Evolutionary conservation across 768 basidiomycete genomes (phyloP), one percentile per base, ranked within the genome.

Genomic region (Russula earlei): DNA sequence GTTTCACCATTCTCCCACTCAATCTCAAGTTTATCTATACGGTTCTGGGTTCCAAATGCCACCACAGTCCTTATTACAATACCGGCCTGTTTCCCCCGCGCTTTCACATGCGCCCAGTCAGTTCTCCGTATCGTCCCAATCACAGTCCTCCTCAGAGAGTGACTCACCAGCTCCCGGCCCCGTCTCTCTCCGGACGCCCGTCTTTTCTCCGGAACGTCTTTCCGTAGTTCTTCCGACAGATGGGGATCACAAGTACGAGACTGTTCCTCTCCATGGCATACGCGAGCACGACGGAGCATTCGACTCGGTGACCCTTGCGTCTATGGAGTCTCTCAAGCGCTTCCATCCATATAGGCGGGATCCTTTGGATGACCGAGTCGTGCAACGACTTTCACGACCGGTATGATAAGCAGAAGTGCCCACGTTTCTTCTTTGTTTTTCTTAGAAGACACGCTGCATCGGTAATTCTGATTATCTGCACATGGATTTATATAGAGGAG

Each of bases 281-380:
- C 56, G 47, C 9, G 59, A 45, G 20, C 42, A 36, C 34, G 54
- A 49, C 24, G 49, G 44, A 43, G 9, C 46, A 45, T 48, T 51
- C 49, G 58, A 36, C 15, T n/a, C 41, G 15, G 68, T 73, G 34
- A 75, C 75, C 55, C 74, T 87, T 15, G 81, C 79, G 7, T 83
- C 85, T 14, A 72, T 87, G 47, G 71, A 77, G 51, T 70, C 77
- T 19, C 70, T 85, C 53, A 74, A 72, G 43, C 75, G 81, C 20
- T 70, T 66, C 41, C 79, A 80, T 60, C 76, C 79, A 7, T 85
- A 83, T 53, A 73, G 76, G 47, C 76, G 85, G 54, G 75, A 82
- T 53, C 81, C 80, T 24, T 62, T 74, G 27, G 85, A 87, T 66
- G 85, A 87, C 61, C 75, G 74, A 56, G 75, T 78, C 37, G 65